phyloP scores from a whole-genome alignment of 2,329 filamentous ascomycete species.

The Colletotrichum sp. region DNA sequence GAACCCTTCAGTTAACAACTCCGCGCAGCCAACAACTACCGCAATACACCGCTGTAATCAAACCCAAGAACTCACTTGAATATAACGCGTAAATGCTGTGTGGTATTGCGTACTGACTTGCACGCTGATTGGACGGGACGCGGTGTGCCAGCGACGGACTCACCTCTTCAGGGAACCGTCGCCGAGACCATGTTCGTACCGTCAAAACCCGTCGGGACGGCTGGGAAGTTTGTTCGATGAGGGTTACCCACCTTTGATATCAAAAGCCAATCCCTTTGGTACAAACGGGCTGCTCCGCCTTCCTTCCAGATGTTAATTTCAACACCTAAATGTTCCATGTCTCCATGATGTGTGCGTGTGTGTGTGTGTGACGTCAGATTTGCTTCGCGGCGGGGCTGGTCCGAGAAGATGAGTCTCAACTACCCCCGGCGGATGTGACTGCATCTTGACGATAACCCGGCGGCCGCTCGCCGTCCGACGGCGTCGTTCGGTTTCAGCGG shows the following conservation, averaged over 20 bases:
- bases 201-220: background rate
- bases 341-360: background rate
- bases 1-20: background rate
- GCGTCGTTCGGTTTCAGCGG: background rate
- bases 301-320: background rate
- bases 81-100: background rate
- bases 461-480: background rate
- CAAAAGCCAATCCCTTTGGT: background rate
- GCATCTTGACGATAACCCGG: background rate
- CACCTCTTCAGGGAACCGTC: background rate
- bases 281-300: background rate
- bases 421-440: no score
- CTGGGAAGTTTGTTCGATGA: background rate
- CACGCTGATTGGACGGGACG: background rate
- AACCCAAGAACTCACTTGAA: background rate
- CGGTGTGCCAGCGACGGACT: background rate
- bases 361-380: background rate
- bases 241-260: background rate
- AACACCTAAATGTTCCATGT: background rate
- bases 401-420: background rate
- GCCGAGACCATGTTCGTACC: background rate
- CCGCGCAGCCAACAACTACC: background rate
- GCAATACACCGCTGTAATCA: background rate
- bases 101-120: background rate
- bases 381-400: background rate